Evolutionary conservation across 345 rosid genomes (phyloP).

Genomic region (Capsella bursapastoris): DNA sequence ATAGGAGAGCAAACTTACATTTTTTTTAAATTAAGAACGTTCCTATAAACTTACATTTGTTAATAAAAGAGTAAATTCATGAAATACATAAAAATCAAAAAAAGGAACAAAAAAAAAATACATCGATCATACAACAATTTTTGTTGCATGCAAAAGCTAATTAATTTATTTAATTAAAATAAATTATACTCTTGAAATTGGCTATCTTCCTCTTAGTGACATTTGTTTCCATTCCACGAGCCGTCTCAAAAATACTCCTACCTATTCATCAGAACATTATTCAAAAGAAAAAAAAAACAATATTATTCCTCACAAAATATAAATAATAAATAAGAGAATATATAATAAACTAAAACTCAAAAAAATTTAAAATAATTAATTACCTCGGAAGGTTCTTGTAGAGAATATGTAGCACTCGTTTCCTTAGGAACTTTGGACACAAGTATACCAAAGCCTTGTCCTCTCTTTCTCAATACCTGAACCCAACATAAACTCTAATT

Average conservation of each 20-base stretch:
- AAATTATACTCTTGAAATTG: background rate
- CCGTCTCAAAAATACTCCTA: constrained; percentile 64
- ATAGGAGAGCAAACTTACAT: background rate
- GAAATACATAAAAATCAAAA: background rate
- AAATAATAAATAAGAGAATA: background rate
- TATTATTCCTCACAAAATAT: background rate
- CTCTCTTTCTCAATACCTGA: constrained; percentile 69
- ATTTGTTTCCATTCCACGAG: constrained; percentile 71
- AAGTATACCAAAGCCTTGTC: constrained; percentile 86
- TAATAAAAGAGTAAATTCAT: constrained; percentile 6
- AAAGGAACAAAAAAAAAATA: background rate
- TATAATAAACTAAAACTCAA: background rate
- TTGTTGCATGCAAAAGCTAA: constrained; percentile 6
- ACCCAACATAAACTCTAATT: background rate
- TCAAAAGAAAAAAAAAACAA: background rate
- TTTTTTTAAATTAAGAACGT: background rate
- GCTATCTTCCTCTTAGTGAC: constrained; percentile 31
- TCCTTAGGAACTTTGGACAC: constrained; percentile 87
- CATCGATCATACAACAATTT: constrained; percentile 21
- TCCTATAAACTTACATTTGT: constrained; percentile 26
- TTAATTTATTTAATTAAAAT: constrained; percentile 4
- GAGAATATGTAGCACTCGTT: constrained; percentile 81
- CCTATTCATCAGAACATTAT: constrained; percentile 52
- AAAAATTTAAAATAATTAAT: background rate
- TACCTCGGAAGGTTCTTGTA: constrained; percentile 88